phyloP scores from a whole-genome alignment of 805 yeast species.

The Clavispora asparagi region DNA sequence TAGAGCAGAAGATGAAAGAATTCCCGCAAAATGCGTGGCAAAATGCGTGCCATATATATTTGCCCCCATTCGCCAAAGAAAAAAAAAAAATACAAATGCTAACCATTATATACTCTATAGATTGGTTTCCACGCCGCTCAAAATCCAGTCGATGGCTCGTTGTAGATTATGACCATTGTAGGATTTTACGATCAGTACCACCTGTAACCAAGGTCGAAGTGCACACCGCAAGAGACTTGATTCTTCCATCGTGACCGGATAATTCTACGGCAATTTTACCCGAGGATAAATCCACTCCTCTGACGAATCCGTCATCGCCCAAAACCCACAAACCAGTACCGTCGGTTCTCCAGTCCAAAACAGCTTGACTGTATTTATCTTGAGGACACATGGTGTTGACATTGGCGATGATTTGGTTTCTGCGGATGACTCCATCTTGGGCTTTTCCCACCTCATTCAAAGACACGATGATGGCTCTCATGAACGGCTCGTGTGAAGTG shows the following conservation, averaged over 20 bases:
- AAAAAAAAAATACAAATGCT: too few species aligned
- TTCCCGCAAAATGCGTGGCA: not conserved
- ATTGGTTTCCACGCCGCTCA: not conserved
- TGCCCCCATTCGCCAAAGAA: too few species aligned
- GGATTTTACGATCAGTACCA: conserved; percentile 37
- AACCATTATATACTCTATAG: not conserved
- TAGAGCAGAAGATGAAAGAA: not conserved
- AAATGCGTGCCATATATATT: not conserved
- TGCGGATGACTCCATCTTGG: conserved; percentile 11
- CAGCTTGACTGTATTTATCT: conserved; percentile 56
- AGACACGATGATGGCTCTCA: conserved; percentile 57
- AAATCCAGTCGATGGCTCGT: not conserved
- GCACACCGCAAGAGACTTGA: conserved; percentile 36
- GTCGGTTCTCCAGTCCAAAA: conserved; percentile 38
- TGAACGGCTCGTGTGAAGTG: conserved; percentile 74
- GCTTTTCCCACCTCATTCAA: conserved; percentile 28
- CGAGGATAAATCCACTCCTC: conserved; percentile 53
- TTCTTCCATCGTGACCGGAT: conserved; percentile 41
- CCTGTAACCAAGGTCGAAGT: conserved; percentile 41
- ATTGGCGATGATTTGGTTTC: conserved; percentile 25
- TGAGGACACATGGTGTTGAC: conserved; percentile 55
- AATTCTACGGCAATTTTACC: conserved; percentile 27
- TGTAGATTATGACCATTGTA: conserved; percentile 3
- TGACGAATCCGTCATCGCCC: conserved; percentile 62
- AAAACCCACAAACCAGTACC: conserved; percentile 58